phyloP scores from a whole-genome alignment of 306 rosid species.

The Prunus dulcis region DNA sequence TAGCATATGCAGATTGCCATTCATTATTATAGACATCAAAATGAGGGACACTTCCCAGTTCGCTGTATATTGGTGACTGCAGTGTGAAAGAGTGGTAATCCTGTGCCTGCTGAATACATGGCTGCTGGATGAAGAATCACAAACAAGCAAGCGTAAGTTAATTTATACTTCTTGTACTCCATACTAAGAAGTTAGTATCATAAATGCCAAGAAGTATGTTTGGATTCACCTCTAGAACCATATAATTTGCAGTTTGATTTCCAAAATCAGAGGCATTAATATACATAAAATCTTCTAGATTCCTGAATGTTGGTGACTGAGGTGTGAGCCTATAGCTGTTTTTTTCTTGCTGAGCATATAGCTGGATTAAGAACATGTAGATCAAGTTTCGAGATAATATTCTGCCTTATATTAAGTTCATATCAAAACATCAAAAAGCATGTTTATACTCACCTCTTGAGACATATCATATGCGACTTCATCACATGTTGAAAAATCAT shows the following conservation, averaged over 20 bases:
- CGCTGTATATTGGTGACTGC: background rate
- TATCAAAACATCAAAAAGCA: background rate
- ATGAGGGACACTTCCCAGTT: background rate
- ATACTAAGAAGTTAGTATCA: background rate
- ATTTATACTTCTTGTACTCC: background rate
- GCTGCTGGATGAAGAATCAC: slow-evolving; percentile 31
- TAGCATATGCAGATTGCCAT: background rate
- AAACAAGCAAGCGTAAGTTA: background rate
- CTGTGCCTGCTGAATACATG: background rate
- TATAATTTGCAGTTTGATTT: background rate
- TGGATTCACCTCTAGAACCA: background rate
- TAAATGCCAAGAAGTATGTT: background rate
- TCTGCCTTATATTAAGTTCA: background rate
- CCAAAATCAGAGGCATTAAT: background rate
- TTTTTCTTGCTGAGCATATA: background rate
- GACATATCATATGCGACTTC: background rate
- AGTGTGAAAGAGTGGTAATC: background rate
- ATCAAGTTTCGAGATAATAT: background rate
- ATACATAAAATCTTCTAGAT: background rate
- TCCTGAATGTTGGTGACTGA: background rate
- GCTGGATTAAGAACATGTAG: slow-evolving; percentile 12
- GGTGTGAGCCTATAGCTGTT: background rate
- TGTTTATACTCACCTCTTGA: slow-evolving; percentile 1
- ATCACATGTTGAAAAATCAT: slow-evolving; percentile 5
- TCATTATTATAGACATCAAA: background rate